Base-by-base conservation (phyloP, 1,284 basidiomycete genomes). In the Trametes pubescens region DNA sequence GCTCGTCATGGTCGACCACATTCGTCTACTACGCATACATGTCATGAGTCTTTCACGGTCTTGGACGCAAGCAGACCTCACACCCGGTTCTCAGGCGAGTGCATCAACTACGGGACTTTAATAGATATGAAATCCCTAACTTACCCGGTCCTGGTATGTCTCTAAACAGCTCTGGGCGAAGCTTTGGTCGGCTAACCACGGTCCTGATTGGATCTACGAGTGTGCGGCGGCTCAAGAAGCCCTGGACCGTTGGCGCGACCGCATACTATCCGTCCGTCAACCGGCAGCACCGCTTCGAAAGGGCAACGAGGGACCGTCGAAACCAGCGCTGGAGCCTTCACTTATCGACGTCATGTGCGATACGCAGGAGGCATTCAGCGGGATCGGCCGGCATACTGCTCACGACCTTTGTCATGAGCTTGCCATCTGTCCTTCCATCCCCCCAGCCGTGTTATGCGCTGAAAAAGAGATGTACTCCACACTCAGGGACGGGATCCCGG, bases 171-270 rank as follows among this genome's bases (percentile, higher is more conserved):
- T 40, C 10, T 53, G 51, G 51, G 9, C n/a, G 13, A 21, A 9
- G 21, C 3, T 53, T 0, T 53, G 51, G 51, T 53, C 51, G 8
- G n/a, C n/a, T 5, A 40, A 53, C 16, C 51, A 53, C 16, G 51
- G 51, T 13, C 51, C 51, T 1, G 51, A 53, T n/a, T 53, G 51
- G 51, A 40, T 53, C 9, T 11, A 53, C n/a, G 51, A 53, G 34
- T 5, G 10, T 9, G 5, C n/a, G 2, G 11, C 22, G 4, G 51
- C 51, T 1, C 35, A 53, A 16, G n/a, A 4, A 3, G 34, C 10
- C 11, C 24, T 53, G 4, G 6, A 43, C 6, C 16, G 6, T 4
- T 43, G 40, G 40, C 40, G 18, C 8, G 18, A 16, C 18, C 18
- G 40, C 18, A n/a, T 43, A 2, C 40, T 43, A 10, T 32, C 29